These are phyloP conservation scores for Blastobotrys apis DNA, from an alignment of 1,139 yeast genomes.

Conservation along the genomic window DNA sequence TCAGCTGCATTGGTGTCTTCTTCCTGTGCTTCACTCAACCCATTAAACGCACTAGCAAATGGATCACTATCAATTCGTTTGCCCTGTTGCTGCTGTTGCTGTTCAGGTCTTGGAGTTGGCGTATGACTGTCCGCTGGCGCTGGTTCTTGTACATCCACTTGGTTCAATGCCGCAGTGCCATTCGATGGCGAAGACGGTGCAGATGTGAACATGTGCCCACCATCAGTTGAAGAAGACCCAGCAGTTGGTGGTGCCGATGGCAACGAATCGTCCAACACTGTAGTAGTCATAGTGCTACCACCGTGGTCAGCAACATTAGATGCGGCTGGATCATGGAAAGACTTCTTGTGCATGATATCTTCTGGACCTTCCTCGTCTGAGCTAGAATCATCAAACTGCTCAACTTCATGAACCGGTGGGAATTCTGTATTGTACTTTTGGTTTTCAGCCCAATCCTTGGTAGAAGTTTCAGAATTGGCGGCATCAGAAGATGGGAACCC, in stretches of 20 bases:
- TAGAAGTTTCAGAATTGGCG: constrained; percentile 11
- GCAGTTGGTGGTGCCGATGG: constrained; percentile 19
- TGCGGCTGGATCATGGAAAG: background rate
- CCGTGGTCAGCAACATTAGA: background rate
- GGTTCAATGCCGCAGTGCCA: constrained; percentile 12
- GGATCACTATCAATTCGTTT: constrained; percentile 20
- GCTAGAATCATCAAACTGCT: constrained; percentile 54
- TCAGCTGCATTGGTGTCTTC: constrained; percentile 19
- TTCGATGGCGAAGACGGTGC: constrained; percentile 30
- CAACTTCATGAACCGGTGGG: constrained; percentile 68
- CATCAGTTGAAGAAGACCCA: constrained; percentile 11
- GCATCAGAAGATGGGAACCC: constrained; percentile 15
- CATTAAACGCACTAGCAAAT: constrained; percentile 29
- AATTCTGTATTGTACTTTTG: constrained; percentile 45
- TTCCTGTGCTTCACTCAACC: constrained; percentile 27
- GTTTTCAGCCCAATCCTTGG: constrained; percentile 15
- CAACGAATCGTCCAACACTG: constrained; percentile 25
- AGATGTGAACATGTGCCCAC: constrained; percentile 17
- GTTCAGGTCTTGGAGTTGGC: background rate
- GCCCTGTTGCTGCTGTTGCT: background rate
- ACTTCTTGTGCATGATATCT: constrained; percentile 19
- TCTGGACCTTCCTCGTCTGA: constrained; percentile 41
- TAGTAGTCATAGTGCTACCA: constrained; percentile 11
- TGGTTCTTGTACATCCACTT: constrained; percentile 5
- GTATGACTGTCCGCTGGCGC: background rate